These are phyloP conservation scores for Globisporangium barbulae DNA, from an alignment of 352 stramenopile species.

Conservation along the genomic window DNA sequence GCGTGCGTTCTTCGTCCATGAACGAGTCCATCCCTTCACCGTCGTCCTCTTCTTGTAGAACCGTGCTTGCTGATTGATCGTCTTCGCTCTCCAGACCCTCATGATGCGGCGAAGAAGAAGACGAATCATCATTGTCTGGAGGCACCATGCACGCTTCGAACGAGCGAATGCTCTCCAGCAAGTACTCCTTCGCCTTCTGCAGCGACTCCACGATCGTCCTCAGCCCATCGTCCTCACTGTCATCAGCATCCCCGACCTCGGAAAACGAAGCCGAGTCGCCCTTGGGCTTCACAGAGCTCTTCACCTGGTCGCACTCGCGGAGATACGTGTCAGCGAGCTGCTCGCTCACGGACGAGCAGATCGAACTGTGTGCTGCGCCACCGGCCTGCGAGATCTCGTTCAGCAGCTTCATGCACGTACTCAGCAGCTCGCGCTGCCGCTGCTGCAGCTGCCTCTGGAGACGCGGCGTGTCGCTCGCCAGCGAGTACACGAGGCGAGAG, in stretches of 20 bases:
- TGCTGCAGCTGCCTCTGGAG: conserved; percentile 66
- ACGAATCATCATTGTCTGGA: conserved; percentile 6
- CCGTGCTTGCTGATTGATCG: conserved; percentile 1
- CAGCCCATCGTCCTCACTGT: conserved; percentile 12
- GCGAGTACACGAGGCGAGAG: conserved; percentile 55
- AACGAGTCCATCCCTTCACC: conserved; percentile 50
- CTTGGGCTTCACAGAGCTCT: neutral
- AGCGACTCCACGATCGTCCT: conserved; percentile 21
- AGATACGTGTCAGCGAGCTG: conserved; percentile 83
- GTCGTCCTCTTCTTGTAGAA: conserved; percentile 26
- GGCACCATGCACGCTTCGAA: conserved; percentile 68
- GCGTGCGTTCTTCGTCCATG: conserved; percentile 73
- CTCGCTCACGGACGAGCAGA: conserved; percentile 77
- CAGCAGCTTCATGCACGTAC: conserved; percentile 72
- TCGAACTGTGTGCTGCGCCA: conserved; percentile 61
- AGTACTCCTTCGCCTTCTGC: conserved; percentile 58
- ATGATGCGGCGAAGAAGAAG: conserved; percentile 25
- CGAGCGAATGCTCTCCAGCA: conserved; percentile 62
- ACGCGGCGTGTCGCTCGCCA: conserved; percentile 48
- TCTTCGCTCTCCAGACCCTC: conserved; percentile 19
- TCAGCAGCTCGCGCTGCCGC: conserved; percentile 70
- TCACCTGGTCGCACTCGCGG: conserved; percentile 41
- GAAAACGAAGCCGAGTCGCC: neutral
- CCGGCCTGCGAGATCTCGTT: conserved; percentile 65
- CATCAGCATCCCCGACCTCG: neutral